Evolutionary conservation across 1,284 basidiomycete species (phyloP).

Genomic region (Abortiporus biennis): DNA sequence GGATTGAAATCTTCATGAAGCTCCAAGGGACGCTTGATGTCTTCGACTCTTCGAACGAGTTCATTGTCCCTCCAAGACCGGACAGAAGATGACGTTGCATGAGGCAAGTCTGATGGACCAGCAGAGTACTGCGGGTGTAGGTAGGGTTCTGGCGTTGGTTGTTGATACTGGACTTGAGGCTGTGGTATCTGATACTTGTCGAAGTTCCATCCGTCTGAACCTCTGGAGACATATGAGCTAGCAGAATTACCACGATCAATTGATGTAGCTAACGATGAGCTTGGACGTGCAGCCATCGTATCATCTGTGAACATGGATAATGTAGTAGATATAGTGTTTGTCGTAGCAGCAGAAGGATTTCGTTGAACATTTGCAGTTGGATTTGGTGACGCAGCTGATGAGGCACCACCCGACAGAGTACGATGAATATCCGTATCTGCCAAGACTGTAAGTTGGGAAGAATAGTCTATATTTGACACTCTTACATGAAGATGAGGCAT

Average conservation of each 20-base stretch:
- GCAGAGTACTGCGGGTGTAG: constrained; percentile 11
- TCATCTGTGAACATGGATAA: constrained; percentile 18
- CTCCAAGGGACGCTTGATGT: constrained; percentile 34
- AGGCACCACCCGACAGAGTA: constrained; percentile 8
- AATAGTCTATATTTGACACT: neutral
- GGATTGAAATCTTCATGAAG: constrained; percentile 42
- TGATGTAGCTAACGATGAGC: constrained; percentile 18
- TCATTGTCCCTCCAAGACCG: constrained; percentile 21
- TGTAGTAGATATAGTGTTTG: constrained; percentile 15
- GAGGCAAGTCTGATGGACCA: constrained; percentile 14
- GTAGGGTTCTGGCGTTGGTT: constrained; percentile 10
- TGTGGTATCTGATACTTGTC: no score
- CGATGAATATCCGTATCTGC: constrained; percentile 6
- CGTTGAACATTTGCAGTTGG: constrained; percentile 14
- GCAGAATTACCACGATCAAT: constrained; percentile 25
- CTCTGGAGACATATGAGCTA: constrained; percentile 20
- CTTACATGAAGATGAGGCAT: neutral
- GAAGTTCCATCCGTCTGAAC: constrained; percentile 15
- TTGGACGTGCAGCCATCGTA: constrained; percentile 10
- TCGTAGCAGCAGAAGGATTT: constrained; percentile 14
- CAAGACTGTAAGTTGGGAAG: neutral
- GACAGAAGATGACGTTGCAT: constrained; percentile 17
- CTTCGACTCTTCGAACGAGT: constrained; percentile 29
- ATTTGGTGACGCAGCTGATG: constrained; percentile 4
- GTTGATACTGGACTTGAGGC: constrained; percentile 10